Conservation (phyloP, 805 yeast genomes). For the Teunomyces panamensis region DNA sequence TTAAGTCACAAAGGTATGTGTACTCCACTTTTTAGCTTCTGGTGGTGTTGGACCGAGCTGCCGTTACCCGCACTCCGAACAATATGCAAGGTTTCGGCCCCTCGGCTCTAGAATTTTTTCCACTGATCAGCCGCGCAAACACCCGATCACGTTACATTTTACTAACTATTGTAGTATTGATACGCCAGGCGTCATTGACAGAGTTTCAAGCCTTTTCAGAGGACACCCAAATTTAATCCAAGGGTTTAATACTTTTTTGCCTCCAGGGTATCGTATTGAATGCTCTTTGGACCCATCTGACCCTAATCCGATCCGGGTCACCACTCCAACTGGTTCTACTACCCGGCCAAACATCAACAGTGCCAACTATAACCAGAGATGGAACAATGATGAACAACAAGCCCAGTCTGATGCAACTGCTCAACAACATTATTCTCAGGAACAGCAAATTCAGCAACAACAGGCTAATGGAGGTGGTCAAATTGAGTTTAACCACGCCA, state of each 20-base stretch:
- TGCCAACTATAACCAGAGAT: slow-evolving; percentile 19
- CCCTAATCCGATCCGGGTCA: slow-evolving; percentile 88
- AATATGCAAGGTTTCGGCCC: neutral
- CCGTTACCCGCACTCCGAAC: neutral
- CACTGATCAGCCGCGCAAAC: neutral
- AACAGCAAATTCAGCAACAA: slow-evolving; percentile 14
- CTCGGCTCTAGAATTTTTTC: neutral
- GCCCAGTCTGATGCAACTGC: slow-evolving; percentile 10
- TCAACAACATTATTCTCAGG: slow-evolving; percentile 17
- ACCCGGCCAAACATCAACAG: slow-evolving; percentile 54
- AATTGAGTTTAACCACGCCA: slow-evolving; percentile 96
- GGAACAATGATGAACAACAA: slow-evolving; percentile 22
- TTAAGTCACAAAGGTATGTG: slow-evolving; percentile 81
- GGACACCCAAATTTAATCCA: slow-evolving; percentile 94
- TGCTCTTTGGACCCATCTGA: slow-evolving; percentile 87
- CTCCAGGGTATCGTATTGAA: slow-evolving; percentile 93
- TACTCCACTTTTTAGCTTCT: slow-evolving; percentile 4
- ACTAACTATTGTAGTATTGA: slow-evolving; percentile 55
- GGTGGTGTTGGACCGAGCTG: neutral
- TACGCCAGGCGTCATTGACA: slow-evolving; percentile 97
- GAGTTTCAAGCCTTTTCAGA: slow-evolving; percentile 85
- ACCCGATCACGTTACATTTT: neutral
- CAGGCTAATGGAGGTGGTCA: slow-evolving; percentile 57
- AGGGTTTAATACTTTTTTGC: slow-evolving; percentile 95
- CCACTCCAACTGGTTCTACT: slow-evolving; percentile 92